Base-by-base conservation (phyloP, 345 rosid species). In the Boechera divaricarpa region DNA sequence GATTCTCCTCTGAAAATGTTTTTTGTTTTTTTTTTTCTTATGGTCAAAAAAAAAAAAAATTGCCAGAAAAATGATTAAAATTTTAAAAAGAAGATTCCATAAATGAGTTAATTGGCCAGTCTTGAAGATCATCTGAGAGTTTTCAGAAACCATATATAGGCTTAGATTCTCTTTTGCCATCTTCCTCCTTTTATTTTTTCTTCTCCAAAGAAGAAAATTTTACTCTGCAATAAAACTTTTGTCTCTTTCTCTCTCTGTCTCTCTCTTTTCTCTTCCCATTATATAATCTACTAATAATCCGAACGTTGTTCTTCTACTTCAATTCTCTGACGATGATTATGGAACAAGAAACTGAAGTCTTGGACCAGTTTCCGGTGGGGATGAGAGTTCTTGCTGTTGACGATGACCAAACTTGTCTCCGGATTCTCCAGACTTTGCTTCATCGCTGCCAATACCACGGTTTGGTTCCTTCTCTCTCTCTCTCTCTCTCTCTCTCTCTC, bases 301-400 rank as follows among this genome's bases (percentile, higher is more conserved):
- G 0, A 32, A 32, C 58, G 52, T 26, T 65, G 78, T 21, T 31
- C 44, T 36, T 11, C 3, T n/a, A 24, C 26, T 75, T 56, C 28
- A 48, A 39, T 16, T 59, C 44, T 73, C 21, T 10, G 38, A 38
- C n/a, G 54, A 91, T 91, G 94, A 82, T 81, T 54, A 82, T 89
- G 7, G 88, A 83, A 55, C 86, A 84, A 39, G 72, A 77, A 39
- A 68, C 67, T 33, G 89, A 77, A 51, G 63, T 62, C 3, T 38
- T 15, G n/a, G 90, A 89, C 69, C 87, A 79, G 86, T 91, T 91
- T 76, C 97, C 97, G 0, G 39, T 82, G 18, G 97, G 94, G 39
- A 82, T 91, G 89, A 82, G 97, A 70, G 93, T 91, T 74, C 83
- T 91, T 80, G 97, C 92, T 10, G 93, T 89, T 49, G 97, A 91